Evolutionary conservation across 2,329 filamentous ascomycete genomes (phyloP).

Genomic region (Diaporthe aspalathi): DNA sequence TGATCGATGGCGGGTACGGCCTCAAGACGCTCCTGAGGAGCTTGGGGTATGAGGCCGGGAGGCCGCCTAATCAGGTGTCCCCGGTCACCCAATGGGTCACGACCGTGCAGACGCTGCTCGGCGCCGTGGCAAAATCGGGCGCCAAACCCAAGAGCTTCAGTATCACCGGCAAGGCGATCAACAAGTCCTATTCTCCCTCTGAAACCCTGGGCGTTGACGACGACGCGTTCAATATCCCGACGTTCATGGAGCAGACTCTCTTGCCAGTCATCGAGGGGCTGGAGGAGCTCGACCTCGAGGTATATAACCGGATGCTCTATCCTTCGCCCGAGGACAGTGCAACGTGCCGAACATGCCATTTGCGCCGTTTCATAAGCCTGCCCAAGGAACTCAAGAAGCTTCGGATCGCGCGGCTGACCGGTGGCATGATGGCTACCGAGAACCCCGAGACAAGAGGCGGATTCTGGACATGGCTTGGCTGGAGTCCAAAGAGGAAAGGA

Average conservation of each 20-base stretch:
- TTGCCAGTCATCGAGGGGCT: slow-evolving; percentile 22
- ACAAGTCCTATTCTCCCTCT: neutral
- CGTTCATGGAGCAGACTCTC: neutral
- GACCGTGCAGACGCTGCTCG: neutral
- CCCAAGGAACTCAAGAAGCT: neutral
- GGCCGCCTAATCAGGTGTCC: neutral
- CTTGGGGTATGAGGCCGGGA: neutral
- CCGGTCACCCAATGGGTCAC: neutral
- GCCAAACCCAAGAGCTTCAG: neutral
- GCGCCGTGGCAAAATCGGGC: slow-evolving; percentile 2
- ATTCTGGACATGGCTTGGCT: slow-evolving; percentile 21
- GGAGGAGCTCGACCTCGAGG: slow-evolving; percentile 13
- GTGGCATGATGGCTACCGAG: neutral
- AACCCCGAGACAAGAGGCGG: neutral
- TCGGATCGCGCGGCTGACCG: neutral
- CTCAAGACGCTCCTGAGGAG: slow-evolving; percentile 5
- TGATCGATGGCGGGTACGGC: slow-evolving; percentile 17
- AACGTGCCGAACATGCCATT: slow-evolving; percentile 7
- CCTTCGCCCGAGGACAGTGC: neutral
- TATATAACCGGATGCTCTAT: neutral
- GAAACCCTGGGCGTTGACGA: neutral
- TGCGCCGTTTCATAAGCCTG: slow-evolving; percentile 5
- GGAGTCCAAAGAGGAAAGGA: slow-evolving; percentile 9
- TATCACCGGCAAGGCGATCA: neutral
- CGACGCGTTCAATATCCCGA: slow-evolving; percentile 1